Evolutionary conservation across 495 filamentous ascomycete genomes (phyloP).

Genomic region (Neurospora tetrasperma): DNA sequence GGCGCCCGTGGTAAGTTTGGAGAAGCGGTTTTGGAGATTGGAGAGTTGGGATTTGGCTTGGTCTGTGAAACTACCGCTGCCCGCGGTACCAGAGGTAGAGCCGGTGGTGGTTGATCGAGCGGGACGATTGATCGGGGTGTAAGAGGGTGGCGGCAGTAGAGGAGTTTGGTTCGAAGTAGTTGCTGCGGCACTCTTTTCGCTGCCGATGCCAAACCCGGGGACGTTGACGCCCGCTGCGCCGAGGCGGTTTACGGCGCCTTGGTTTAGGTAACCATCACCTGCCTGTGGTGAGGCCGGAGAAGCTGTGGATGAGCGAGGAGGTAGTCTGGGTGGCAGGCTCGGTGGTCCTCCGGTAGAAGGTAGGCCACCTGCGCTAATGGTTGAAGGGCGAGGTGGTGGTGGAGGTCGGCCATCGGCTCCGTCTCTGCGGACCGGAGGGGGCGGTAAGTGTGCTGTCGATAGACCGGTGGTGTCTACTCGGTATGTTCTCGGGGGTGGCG

Average conservation of each 20-base stretch:
- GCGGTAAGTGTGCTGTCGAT: slow-evolving; percentile 55
- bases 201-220: slow-evolving; percentile 66
- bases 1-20: slow-evolving; percentile 33
- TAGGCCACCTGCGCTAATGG: slow-evolving; percentile 6
- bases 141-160: slow-evolving; percentile 2
- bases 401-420: slow-evolving; percentile 30
- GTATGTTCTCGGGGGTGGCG: slow-evolving; percentile 56
- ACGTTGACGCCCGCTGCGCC: slow-evolving; percentile 73
- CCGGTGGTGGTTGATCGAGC: slow-evolving; percentile 5
- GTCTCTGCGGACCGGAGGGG: slow-evolving; percentile 54
- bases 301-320: slow-evolving; percentile 31
- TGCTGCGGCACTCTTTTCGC: slow-evolving; percentile 11
- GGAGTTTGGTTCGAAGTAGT: not conserved
- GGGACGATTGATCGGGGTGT: slow-evolving; percentile 8
- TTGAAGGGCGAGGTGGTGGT: slow-evolving; percentile 10
- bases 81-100: not conserved
- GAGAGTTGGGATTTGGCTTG: slow-evolving; percentile 25
- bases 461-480: slow-evolving; percentile 61
- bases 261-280: slow-evolving; percentile 45
- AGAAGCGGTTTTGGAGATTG: slow-evolving; percentile 61
- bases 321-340: slow-evolving; percentile 57
- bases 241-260: slow-evolving; percentile 56
- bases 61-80: not conserved
- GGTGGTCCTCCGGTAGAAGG: slow-evolving; percentile 37
- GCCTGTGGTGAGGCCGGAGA: slow-evolving; percentile 37